Base-by-base conservation (phyloP, 2,329 filamentous ascomycete species). In the Cordyceps pruinosa region DNA sequence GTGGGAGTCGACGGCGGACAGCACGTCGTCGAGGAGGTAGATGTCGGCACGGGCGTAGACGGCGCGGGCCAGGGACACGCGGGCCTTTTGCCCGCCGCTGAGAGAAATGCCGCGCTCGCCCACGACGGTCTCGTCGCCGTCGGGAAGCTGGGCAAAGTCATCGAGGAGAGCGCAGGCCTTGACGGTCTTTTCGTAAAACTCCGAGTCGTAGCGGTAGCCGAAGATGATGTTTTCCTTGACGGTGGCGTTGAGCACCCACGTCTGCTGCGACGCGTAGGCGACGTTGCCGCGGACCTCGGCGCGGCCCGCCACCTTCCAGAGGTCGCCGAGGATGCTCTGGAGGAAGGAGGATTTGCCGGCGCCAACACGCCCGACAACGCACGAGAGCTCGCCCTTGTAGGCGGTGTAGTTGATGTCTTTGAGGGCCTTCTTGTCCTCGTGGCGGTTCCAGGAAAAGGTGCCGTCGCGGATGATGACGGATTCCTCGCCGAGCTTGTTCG, bases 151-250 rank as follows among this genome's bases (percentile, higher is more conserved):
- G 47, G 86, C 83, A 72, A 99, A 97, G 69, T 99, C 94, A 63
- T 97, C 92, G 6, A 87, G 68, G 34, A 99, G 78, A 46, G 94
- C 94, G 70, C 95, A 99, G 41, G 94, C 93, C 68, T 90, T 86
- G 51, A 99, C 80, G 0, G 93, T 97, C 66, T 89, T 86, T 57
- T 97, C 90, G 73, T 99, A 99, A 72, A 99, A 99, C 30, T 87
- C 82, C 5, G 92, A 86, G 71, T 99, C 93, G 78, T 89, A 97
- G 47, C 90, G 86, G 73, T 99, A 91, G 2, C 94, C 94, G 67
- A 99, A 99, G 5, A 97, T 80, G 64, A 99, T 96, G 68, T 99
- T 99, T 68, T 99, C 94, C 65, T 91, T 90, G 57, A 99, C 92
- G 30, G 89, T 96, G 9, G 94, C 94, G 68, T 99, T 99, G 86